Evolutionary conservation across 768 basidiomycete genomes (phyloP).

Genomic region (Kwoniella europaea): DNA sequence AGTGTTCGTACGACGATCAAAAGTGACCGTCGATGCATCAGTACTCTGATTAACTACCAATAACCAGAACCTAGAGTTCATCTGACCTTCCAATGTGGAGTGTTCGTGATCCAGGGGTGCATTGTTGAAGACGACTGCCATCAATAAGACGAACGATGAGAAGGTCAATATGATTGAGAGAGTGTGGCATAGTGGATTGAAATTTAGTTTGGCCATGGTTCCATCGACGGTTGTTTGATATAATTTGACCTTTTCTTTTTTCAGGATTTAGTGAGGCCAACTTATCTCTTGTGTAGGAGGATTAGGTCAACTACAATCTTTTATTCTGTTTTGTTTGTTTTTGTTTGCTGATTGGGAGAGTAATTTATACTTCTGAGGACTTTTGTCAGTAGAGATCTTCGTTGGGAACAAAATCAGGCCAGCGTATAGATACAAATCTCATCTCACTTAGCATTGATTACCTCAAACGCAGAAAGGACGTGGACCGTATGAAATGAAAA

Average conservation of each 20-base stretch:
- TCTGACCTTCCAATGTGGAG: constrained; percentile 21
- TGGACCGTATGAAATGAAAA: too few relatives aligned
- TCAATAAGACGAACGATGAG: constrained; percentile 9
- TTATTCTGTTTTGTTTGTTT: too few relatives aligned
- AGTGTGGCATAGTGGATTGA: constrained; percentile 15
- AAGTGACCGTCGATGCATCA: background rate
- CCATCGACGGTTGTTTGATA: too few relatives aligned
- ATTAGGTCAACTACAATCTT: too few relatives aligned
- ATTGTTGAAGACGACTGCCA: constrained; percentile 18
- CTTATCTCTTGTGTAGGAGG: too few relatives aligned
- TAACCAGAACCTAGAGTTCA: constrained; percentile 10
- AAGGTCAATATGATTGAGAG: constrained; percentile 16
- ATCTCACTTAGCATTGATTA: too few relatives aligned
- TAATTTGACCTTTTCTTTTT: background rate
- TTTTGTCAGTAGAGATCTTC: too few relatives aligned
- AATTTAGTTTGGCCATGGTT: background rate
- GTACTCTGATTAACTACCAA: constrained; percentile 20
- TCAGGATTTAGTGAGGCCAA: background rate
- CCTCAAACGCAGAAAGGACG: too few relatives aligned
- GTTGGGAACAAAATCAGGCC: too few relatives aligned
- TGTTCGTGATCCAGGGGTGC: constrained; percentile 22
- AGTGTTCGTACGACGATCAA: constrained; percentile 1
- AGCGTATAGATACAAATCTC: too few relatives aligned
- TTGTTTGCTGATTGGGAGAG: too few relatives aligned
- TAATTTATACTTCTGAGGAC: too few relatives aligned